phyloP scores from a whole-genome alignment of 139 green algal species.

The Marvania coccoides region DNA sequence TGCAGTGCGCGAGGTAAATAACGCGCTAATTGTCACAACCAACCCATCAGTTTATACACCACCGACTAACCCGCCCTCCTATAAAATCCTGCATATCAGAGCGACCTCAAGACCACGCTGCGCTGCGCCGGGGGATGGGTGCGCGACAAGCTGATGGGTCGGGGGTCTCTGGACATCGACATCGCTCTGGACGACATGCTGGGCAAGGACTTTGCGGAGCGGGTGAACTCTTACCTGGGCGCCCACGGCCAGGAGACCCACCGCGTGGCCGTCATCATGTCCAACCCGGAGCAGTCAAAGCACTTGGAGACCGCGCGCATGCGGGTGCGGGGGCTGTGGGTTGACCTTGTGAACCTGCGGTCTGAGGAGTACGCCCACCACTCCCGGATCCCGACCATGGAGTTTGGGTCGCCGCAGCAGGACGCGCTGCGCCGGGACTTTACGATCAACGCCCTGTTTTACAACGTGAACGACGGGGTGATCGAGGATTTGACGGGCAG shows the following conservation, averaged over 20 bases:
- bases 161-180: conserved; percentile 88
- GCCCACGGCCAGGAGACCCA: conserved; percentile 44
- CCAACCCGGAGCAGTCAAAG: conserved; percentile 97
- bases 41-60: background rate
- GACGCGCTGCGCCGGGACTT: conserved; percentile 84
- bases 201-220: conserved; percentile 79
- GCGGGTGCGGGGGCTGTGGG: conserved; percentile 50
- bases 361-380: conserved; percentile 84
- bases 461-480: conserved; percentile 82
- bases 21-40: background rate
- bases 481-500: conserved; percentile 87
- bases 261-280: conserved; percentile 80
- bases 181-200: conserved; percentile 91
- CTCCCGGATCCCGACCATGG: conserved; percentile 83
- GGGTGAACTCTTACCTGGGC: conserved; percentile 75
- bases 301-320: conserved; percentile 96
- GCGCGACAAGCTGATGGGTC: conserved; percentile 89
- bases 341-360: conserved; percentile 97
- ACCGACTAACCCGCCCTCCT: background rate
- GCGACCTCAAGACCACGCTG: conserved; percentile 45
- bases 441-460: conserved; percentile 96
- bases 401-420: conserved; percentile 76
- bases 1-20: conserved; percentile 32
- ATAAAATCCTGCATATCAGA: background rate
- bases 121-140: conserved; percentile 95